A percentile compares a stretch with the other conserved stretches of the same genome.
Conservation (phyloP, 1,284 basidiomycete species). For the Cronartium quercuum region DNA sequence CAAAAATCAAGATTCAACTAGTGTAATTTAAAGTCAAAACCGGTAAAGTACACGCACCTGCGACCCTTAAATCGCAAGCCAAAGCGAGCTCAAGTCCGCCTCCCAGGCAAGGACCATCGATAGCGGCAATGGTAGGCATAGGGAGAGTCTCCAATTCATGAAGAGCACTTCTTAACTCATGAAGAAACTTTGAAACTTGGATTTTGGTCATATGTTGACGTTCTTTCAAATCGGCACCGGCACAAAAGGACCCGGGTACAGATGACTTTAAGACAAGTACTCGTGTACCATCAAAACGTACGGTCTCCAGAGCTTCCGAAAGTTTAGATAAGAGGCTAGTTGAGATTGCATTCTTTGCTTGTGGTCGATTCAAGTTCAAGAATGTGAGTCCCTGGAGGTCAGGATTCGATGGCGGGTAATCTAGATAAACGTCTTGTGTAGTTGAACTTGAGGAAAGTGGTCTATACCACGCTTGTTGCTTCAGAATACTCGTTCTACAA, state of each 20-base stretch:
- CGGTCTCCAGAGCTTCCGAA: slow-evolving; percentile 33
- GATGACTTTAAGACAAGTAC: slow-evolving; percentile 72
- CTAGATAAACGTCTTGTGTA: slow-evolving; percentile 15
- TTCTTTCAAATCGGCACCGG: slow-evolving; percentile 84
- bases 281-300: slow-evolving; percentile 56
- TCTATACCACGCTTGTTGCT: not conserved
- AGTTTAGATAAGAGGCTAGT: slow-evolving; percentile 61
- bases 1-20: too few relatives aligned
- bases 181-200: slow-evolving; percentile 72
- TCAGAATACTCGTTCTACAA: not conserved
- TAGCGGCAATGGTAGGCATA: slow-evolving; percentile 82
- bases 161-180: slow-evolving; percentile 66
- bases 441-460: slow-evolving; percentile 5
- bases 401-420: slow-evolving; percentile 6
- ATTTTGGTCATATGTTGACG: slow-evolving; percentile 68
- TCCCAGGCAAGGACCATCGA: slow-evolving; percentile 86
- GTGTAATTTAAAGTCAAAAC: not conserved
- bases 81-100: slow-evolving; percentile 81
- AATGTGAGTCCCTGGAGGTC: slow-evolving; percentile 48
- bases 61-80: slow-evolving; percentile 80
- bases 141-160: slow-evolving; percentile 69
- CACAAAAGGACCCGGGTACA: slow-evolving; percentile 71
- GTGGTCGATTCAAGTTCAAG: slow-evolving; percentile 65
- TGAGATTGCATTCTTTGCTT: slow-evolving; percentile 84
- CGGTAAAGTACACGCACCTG: slow-evolving; percentile 55